Evolutionary conservation across 202 grass and related monocot genomes (phyloP), one percentile per base, ranked within the genome.

Genomic region (Carex arenaria): DNA sequence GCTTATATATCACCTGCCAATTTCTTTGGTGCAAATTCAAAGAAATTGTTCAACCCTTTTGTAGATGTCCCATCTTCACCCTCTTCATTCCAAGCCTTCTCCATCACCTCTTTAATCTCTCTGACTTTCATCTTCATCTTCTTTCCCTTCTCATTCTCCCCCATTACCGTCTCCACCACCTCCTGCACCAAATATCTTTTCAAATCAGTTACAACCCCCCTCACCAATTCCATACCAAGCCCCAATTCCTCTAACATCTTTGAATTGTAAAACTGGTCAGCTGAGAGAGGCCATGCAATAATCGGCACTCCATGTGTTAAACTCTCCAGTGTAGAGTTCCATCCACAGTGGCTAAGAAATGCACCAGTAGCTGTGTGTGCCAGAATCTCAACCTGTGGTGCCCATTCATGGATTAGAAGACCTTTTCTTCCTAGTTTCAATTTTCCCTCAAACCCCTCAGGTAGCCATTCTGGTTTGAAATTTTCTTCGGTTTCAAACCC

Each of bases 311-410:
- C 72, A 9, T 53, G 8, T 56, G 22, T 84, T 49, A 84, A 62
- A 59, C 80, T 79, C 71, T 87, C 86, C 5, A 84, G 61, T 66
- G 45, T 67, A 55, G 86, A 87, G 71, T 87, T 87, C 86, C 80
- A 87, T 67, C 86, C 86, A 61, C 55, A 40, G 82, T 81, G 52
- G 80, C 83, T 91, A 3, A 93, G 67, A 82, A 93, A 90, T 26
- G 86, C 91, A 11, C 88, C 81, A 15, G 86, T 86, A 13, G 91
- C 57, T 4, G 0, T 38, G 67, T 93, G 88, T 49, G 84, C 86
- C 2, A 93, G 67, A 54, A 93, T 85, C n/a, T 75, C 63, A 79
- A 93, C 72, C 84, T 89, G 86, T 52, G 91, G 91, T 7, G 84
- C 88, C 86, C 88, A 93, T 11, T 84, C 76, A 13, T 23, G 79